Percentiles rank a stretch among this genome's conserved stretches.
Conservation (phyloP, 352 stramenopile species). For the Phytophthora sp. region DNA sequence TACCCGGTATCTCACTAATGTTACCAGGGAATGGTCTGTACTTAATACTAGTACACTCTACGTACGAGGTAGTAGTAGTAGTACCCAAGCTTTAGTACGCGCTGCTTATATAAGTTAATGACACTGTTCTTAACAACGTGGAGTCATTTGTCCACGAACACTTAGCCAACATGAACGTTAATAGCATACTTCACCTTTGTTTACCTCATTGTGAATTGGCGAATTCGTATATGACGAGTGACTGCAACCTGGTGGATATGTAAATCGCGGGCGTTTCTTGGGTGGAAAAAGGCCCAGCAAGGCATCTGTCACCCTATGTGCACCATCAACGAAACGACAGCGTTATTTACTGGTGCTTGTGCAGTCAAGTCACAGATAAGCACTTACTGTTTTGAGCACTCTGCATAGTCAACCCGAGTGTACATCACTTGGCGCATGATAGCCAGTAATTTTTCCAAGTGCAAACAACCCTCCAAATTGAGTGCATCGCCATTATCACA, state of each 20-base stretch:
- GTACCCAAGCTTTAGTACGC: too few relatives aligned
- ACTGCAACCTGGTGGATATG: slow-evolving; percentile 4
- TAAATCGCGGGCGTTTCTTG: slow-evolving; percentile 8
- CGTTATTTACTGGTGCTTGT: too few relatives aligned
- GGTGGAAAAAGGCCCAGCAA: slow-evolving; percentile 15
- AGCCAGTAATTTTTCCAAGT: slow-evolving; percentile 22
- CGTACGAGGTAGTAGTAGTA: too few relatives aligned
- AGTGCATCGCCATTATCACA: slow-evolving; percentile 17
- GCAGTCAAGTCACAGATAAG: not conserved
- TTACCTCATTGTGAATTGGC: too few relatives aligned
- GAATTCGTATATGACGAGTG: too few relatives aligned
- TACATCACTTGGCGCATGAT: slow-evolving; percentile 23
- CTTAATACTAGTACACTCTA: too few relatives aligned
- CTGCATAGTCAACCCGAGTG: slow-evolving; percentile 15
- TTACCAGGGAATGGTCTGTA: too few relatives aligned
- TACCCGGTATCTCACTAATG: not conserved
- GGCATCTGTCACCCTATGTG: slow-evolving; percentile 4
- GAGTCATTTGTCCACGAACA: too few relatives aligned
- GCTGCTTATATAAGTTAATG: too few relatives aligned
- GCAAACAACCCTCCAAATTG: slow-evolving; percentile 17
- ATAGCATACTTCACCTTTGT: too few relatives aligned
- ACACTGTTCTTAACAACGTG: too few relatives aligned
- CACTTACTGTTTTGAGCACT: slow-evolving; percentile 18
- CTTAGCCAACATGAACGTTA: too few relatives aligned
- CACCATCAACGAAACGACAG: not conserved